Evolutionary conservation across 176 grass and related monocot species (phyloP).

Genomic region (Oryza longistaminata): DNA sequence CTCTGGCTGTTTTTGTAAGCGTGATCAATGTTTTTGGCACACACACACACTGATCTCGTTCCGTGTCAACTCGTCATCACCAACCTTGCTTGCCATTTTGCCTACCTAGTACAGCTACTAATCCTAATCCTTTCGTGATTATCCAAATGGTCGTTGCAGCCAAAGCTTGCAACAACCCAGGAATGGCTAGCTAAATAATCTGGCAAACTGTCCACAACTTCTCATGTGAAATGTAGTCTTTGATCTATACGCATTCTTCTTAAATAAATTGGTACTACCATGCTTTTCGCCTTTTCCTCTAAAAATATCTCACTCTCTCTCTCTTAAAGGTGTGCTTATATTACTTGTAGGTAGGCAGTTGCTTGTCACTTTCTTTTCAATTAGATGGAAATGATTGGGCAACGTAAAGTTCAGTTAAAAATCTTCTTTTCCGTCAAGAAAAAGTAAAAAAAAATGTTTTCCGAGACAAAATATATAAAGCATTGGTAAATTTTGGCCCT

Average conservation of each 20-base stretch:
- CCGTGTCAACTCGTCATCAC: neutral
- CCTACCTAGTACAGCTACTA: neutral
- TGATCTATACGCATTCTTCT: neutral
- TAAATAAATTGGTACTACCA: neutral
- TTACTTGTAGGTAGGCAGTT: neutral
- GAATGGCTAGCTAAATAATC: neutral
- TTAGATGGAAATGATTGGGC: neutral
- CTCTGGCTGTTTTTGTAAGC: neutral
- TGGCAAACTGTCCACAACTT: neutral
- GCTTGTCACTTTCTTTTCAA: neutral
- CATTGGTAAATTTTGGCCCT: neutral
- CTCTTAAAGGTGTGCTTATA: neutral
- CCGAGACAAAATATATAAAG: neutral
- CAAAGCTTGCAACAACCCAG: neutral
- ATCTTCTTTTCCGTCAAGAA: no score
- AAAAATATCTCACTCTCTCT: neutral
- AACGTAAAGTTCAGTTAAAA: neutral
- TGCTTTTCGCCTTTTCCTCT: no score
- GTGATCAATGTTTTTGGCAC: neutral
- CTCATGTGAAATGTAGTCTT: neutral
- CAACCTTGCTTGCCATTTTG: neutral
- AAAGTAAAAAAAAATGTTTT: neutral
- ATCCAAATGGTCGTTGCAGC: neutral
- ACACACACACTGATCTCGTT: neutral
- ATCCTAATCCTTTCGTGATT: neutral